Base-by-base conservation (phyloP, 371 early-diverging fungal genomes). In the Chytridium lagenaria region DNA sequence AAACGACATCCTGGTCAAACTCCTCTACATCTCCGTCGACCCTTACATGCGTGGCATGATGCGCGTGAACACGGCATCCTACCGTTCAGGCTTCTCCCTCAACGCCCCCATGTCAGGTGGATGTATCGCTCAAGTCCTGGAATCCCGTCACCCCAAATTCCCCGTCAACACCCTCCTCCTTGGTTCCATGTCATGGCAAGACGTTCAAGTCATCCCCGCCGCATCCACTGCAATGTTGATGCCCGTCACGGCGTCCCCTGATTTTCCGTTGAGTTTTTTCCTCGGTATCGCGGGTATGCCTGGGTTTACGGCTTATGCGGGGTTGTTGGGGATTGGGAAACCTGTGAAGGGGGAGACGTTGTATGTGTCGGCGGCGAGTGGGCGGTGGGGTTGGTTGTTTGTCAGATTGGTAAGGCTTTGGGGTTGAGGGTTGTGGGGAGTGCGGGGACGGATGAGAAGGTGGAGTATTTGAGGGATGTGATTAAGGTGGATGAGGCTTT, bases 361-460 rank as follows among this genome's bases (percentile, higher is more conserved):
- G 10, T 85, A 73, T 63, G 81, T 84, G 37, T 81, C 81, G n/a
- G 86, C 87, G 0, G 91, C 89, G 0, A 88, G 89, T 22, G 87
- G 87, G 86, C 90, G 5, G 92, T 89, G 3, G 92, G 86, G 44
- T 59, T 77, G n/a, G 78, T 72, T 23, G 83, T 83, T 36, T 84
- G 87, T 31, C 90, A 93, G 77, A 81, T 94, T 30, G 92, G 88
- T 72, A 92, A 92, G 77, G 84, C 82, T 26, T 69, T 79, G 69
- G 83, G 82, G 15, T 76, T 76, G 68, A 59, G 67, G 39, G 94
- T 95, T n/a, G 86, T 93, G 44, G 94, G 93, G 30, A 86, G 87
- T 1, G 93, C 93, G 3, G 92, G 93, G 0, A 83, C 88, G 1
- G 92, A 93, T 64, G 93, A 92, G 19, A 95, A 95, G 80, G 90